A percentile compares a stretch with the other conserved stretches of the same genome.
Evolutionary conservation across 2,329 filamentous ascomycete species (phyloP).

Genomic region (Alternaria arborescens): DNA sequence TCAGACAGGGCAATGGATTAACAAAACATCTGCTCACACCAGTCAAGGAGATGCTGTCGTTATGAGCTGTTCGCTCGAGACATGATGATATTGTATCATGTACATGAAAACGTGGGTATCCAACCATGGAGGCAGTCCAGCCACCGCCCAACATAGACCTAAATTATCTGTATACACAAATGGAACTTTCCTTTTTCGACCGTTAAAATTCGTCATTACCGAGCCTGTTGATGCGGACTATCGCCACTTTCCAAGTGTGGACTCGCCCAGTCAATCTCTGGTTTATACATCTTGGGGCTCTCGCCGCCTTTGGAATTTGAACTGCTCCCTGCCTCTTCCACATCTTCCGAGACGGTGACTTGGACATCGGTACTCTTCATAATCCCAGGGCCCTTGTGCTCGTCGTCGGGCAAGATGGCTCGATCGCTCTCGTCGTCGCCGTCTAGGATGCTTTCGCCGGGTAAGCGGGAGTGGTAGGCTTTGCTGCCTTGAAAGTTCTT

Average conservation of each 20-base stretch:
- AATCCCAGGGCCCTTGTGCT: slow-evolving; percentile 31
- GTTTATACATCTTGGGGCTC: slow-evolving; percentile 13
- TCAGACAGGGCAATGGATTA: background rate
- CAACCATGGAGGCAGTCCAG: background rate
- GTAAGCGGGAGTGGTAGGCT: slow-evolving; percentile 30
- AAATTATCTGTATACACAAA: background rate
- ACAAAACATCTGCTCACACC: background rate
- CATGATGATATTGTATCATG: background rate
- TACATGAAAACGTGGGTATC: slow-evolving; percentile 1
- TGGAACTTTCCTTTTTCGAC: background rate
- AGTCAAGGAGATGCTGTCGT: background rate
- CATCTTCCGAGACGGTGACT: slow-evolving; percentile 26
- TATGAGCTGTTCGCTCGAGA: background rate
- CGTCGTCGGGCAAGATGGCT: slow-evolving; percentile 30
- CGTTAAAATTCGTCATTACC: background rate
- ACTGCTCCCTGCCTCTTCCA: background rate
- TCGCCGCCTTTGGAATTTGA: background rate
- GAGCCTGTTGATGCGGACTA: background rate
- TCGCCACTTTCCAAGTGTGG: slow-evolving; percentile 4
- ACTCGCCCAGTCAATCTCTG: slow-evolving; percentile 19
- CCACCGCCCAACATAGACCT: background rate
- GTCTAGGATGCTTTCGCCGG: slow-evolving; percentile 34
- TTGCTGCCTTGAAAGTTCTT: slow-evolving; percentile 27
- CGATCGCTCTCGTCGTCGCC: slow-evolving; percentile 38
- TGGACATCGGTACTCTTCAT: slow-evolving; percentile 37